phyloP scores from a whole-genome alignment of 208 protist species.

The Angomonas ambiguus region DNA sequence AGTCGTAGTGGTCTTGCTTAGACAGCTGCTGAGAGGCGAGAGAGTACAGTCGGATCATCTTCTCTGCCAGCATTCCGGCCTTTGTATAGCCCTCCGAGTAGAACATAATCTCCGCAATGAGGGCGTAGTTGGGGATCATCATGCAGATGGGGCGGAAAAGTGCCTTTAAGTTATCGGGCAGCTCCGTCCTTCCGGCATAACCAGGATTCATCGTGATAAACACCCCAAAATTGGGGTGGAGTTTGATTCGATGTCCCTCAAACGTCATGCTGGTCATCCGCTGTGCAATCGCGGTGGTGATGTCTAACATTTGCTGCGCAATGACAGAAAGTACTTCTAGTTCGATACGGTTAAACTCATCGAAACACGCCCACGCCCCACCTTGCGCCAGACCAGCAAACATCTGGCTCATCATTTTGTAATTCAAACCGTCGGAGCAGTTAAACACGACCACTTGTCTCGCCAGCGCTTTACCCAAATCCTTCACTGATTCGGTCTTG shows the following conservation, averaged over 20 bases:
- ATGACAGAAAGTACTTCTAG: slow-evolving; percentile 94
- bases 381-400: slow-evolving; percentile 93
- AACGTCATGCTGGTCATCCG: slow-evolving; percentile 80
- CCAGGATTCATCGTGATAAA: slow-evolving; percentile 98
- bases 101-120: slow-evolving; percentile 97
- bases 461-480: slow-evolving; percentile 89
- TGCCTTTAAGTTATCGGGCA: slow-evolving; percentile 97
- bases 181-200: slow-evolving; percentile 95
- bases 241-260: slow-evolving; percentile 89
- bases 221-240: slow-evolving; percentile 91
- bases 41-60: slow-evolving; percentile 95
- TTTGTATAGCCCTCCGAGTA: slow-evolving; percentile 95
- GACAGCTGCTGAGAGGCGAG: slow-evolving; percentile 93
- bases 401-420: slow-evolving; percentile 94
- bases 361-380: slow-evolving; percentile 92
- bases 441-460: slow-evolving; percentile 93
- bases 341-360: slow-evolving; percentile 95
- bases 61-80: slow-evolving; percentile 85
- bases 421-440: slow-evolving; percentile 94
- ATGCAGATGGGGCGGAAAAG: slow-evolving; percentile 96
- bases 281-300: slow-evolving; percentile 88
- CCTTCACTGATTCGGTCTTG: slow-evolving; percentile 97
- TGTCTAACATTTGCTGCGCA: slow-evolving; percentile 92
- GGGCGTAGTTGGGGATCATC: slow-evolving; percentile 95
- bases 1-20: slow-evolving; percentile 96